A percentile compares a stretch with the other conserved stretches of the same genome.
Conservation (phyloP, 768 basidiomycete genomes). For the Lactarius hengduanensis region DNA sequence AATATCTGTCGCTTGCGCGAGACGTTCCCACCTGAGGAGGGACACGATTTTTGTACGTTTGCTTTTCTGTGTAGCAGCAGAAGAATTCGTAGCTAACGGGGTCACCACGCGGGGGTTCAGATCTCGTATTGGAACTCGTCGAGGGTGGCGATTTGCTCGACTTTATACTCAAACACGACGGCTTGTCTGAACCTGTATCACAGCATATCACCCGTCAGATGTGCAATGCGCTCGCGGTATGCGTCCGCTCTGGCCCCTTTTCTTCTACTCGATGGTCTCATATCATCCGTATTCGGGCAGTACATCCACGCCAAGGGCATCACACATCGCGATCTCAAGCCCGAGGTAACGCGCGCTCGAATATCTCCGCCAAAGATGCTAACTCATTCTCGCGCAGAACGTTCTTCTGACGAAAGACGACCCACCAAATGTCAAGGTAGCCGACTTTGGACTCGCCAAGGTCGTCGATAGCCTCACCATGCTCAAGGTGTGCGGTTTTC, state of each 20-base stretch:
- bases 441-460: slow-evolving; percentile 96
- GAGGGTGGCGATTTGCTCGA: slow-evolving; percentile 89
- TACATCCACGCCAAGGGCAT: slow-evolving; percentile 76
- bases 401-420: slow-evolving; percentile 72
- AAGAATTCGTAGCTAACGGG: background rate
- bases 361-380: slow-evolving; percentile 22
- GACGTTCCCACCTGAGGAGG: slow-evolving; percentile 63
- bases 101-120: slow-evolving; percentile 36
- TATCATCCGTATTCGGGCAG: slow-evolving; percentile 29
- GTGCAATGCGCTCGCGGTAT: slow-evolving; percentile 72
- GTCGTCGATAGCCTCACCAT: slow-evolving; percentile 78
- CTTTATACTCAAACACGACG: slow-evolving; percentile 60
- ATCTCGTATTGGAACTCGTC: slow-evolving; percentile 80
- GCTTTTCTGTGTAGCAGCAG: slow-evolving; percentile 31
- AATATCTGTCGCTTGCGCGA: slow-evolving; percentile 83
- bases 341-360: slow-evolving; percentile 49
- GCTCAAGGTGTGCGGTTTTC: slow-evolving; percentile 50
- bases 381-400: slow-evolving; percentile 48
- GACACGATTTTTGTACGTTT: slow-evolving; percentile 52
- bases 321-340: slow-evolving; percentile 92
- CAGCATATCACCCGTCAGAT: slow-evolving; percentile 78
- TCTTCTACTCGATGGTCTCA: background rate
- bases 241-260: slow-evolving; percentile 28
- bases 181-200: slow-evolving; percentile 55
- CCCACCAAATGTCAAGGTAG: slow-evolving; percentile 80